Evolutionary conservation across 805 yeast species (phyloP).

Genomic region (Saccharomycopsis sp.): DNA sequence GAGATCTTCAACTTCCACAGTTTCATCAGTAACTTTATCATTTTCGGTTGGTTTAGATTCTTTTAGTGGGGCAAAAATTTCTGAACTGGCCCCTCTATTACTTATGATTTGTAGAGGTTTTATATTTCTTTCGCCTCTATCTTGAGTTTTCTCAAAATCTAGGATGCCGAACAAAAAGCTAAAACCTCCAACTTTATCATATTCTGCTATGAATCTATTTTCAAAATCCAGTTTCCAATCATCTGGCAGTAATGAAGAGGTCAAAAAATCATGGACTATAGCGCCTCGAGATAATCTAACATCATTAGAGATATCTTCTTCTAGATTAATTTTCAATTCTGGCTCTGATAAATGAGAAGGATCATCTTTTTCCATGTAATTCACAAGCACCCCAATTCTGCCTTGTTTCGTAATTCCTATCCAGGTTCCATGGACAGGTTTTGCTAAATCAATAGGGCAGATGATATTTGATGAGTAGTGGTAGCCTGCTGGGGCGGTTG

Average conservation of each 20-base stretch:
- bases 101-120: constrained; percentile 37
- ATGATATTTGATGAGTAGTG: constrained; percentile 24
- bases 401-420: constrained; percentile 55
- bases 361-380: constrained; percentile 45
- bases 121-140: constrained; percentile 19
- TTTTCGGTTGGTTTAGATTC: too few species aligned
- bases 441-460: constrained; percentile 68
- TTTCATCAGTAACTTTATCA: neutral
- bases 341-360: too few species aligned
- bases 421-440: constrained; percentile 85
- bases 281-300: constrained; percentile 40
- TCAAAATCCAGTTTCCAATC: constrained; percentile 35
- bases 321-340: too few species aligned
- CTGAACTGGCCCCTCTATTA: constrained; percentile 30
- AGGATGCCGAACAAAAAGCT: constrained; percentile 47
- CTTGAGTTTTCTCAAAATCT: constrained; percentile 10
- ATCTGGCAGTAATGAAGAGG: constrained; percentile 26
- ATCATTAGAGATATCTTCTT: neutral
- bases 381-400: constrained; percentile 62
- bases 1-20: neutral
- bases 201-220: constrained; percentile 20
- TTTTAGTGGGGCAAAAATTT: too few species aligned
- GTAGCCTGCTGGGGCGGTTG: constrained; percentile 49
- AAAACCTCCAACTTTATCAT: constrained; percentile 46
- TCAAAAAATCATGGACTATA: constrained; percentile 36